Conservation (phyloP, 768 basidiomycete genomes). For the Hygrocybe coccinea region DNA sequence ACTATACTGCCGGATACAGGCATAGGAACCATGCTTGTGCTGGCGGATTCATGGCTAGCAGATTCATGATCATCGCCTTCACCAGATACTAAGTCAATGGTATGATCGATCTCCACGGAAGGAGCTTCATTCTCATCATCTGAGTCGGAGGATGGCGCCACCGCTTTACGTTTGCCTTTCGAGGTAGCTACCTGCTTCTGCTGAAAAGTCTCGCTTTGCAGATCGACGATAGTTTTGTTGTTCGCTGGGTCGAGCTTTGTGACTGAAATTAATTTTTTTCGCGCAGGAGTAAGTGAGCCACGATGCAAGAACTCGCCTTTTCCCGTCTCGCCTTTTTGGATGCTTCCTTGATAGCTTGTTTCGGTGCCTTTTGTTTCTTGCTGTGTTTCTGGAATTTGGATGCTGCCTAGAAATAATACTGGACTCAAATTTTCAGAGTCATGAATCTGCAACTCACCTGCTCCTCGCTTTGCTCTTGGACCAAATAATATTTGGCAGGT, state of each 20-base stretch:
- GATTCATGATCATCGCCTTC: slow-evolving; percentile 24
- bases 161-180: slow-evolving; percentile 50
- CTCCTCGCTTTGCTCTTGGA: slow-evolving; percentile 59
- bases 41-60: slow-evolving; percentile 18
- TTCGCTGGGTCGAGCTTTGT: slow-evolving; percentile 88
- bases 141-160: slow-evolving; percentile 25
- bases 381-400: slow-evolving; percentile 83
- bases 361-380: slow-evolving; percentile 77
- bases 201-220: slow-evolving; percentile 52
- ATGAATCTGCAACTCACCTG: slow-evolving; percentile 41
- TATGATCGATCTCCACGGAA: slow-evolving; percentile 34
- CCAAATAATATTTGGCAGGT: slow-evolving; percentile 84
- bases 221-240: slow-evolving; percentile 68
- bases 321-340: slow-evolving; percentile 84
- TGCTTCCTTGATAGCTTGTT: slow-evolving; percentile 84
- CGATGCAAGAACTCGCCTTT: slow-evolving; percentile 58
- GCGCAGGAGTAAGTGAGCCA: no score
- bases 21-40: slow-evolving; percentile 54
- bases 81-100: slow-evolving; percentile 31
- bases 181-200: slow-evolving; percentile 23
- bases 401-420: slow-evolving; percentile 35
- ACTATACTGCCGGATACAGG: slow-evolving; percentile 56
- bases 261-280: not conserved
- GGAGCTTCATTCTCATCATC: slow-evolving; percentile 29
- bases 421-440: not conserved